Base-by-base conservation (phyloP, 1,139 yeast species). In the Pichia kudriavzevii region DNA sequence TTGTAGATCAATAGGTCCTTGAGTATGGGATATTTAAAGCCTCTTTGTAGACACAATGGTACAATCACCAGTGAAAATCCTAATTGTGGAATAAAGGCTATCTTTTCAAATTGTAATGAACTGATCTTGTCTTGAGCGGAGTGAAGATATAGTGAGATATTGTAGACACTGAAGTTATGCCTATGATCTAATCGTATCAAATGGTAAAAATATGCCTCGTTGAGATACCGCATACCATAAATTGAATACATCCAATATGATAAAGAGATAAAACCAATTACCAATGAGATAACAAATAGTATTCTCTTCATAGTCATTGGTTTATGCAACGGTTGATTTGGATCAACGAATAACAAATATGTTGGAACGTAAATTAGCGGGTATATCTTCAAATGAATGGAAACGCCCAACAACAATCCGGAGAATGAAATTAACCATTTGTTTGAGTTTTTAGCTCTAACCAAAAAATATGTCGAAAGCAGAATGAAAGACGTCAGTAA, bases 91-190 rank as follows among this genome's bases (percentile, higher is more conserved):
- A 85, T 36, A 50, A 91, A 88, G 10, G 96, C 94, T 54, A 66
- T 53, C 46, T 67, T 67, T 62, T 75, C 49, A 58, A 58, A 33
- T 11, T 43, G 31, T 4, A 26, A 2, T 4, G 18, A n/a, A 9
- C 11, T 26, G n/a, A n/a, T n/a, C 10, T 9, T 9, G 15, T 18
- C n/a, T 18, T 7, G n/a, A 17, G 17, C 70, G 0, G 87, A 78
- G 34, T 69, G 69, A 51, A 70, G 73, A 59, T 91, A 91, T 31
- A 91, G 62, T 22, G 78, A 64, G 14, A 85, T 64, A 52, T 91
- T 84, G 68, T 88, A 91, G 2, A 88, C 69, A 2, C 95, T 84
- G 52, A 91, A 91, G 58, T 91, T 91, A 59, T 91, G 98, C 35
- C 98, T 75, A 56, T 91, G 98, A 55, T 91, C 98, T 11, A 85